Evolutionary conservation across 148 eudicot genomes (phyloP).

Genomic region (Cornus controversa): DNA sequence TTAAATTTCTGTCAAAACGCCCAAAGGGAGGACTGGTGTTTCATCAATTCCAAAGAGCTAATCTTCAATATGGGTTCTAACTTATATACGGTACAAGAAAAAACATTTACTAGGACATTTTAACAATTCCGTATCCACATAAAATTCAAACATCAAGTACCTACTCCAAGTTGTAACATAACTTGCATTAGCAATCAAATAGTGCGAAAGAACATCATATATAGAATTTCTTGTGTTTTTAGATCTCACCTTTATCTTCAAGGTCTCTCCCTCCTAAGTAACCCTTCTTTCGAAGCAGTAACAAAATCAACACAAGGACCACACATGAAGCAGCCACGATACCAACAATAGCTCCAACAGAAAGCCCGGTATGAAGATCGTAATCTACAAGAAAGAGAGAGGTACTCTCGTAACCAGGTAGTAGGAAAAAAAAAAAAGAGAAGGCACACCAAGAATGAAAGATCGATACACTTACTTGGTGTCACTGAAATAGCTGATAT

Average conservation of each 20-base stretch:
- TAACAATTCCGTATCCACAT: background rate
- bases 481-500: slow-evolving; percentile 86
- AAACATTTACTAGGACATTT: background rate
- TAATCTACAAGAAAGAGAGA: slow-evolving; percentile 45
- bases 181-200: background rate
- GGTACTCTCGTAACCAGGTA: background rate
- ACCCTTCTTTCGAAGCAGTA: slow-evolving; percentile 43
- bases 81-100: no score
- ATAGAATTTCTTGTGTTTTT: background rate
- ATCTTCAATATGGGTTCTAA: no score
- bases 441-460: background rate
- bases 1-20: no score
- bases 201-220: background rate
- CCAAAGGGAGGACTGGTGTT: no score
- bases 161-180: slow-evolving; percentile 9
- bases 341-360: slow-evolving; percentile 64
- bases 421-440: background rate
- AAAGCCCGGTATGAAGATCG: slow-evolving; percentile 41
- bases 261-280: slow-evolving; percentile 45
- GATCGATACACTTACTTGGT: slow-evolving; percentile 65
- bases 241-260: slow-evolving; percentile 40
- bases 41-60: no score
- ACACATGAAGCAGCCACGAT: slow-evolving; percentile 48
- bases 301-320: slow-evolving; percentile 32
- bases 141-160: background rate